Conservation (phyloP, 2,329 filamentous ascomycete species). For the Incumbomyces delicatus region DNA sequence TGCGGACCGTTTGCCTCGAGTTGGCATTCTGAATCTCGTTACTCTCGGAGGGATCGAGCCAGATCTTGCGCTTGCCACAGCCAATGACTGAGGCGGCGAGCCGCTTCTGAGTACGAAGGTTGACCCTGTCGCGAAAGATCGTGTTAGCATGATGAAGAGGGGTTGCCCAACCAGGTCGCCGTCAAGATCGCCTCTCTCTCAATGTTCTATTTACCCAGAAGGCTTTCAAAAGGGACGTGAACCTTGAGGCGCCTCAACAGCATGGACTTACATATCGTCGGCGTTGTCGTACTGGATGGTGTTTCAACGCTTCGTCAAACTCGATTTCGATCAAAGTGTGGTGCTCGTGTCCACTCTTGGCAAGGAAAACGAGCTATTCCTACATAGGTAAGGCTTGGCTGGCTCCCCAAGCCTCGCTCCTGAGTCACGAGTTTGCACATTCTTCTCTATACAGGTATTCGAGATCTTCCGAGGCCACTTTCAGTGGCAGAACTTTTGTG, state of each 20-base stretch:
- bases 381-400: not conserved
- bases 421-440: too few relatives aligned
- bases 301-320: not conserved
- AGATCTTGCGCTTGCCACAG: conserved; percentile 99
- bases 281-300: not conserved
- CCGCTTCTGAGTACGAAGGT: conserved; percentile 99
- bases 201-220: too few relatives aligned
- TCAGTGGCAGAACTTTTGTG: too few relatives aligned
- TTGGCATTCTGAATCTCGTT: conserved; percentile 99
- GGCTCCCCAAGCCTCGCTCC: too few relatives aligned
- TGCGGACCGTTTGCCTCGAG: conserved; percentile 99
- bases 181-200: too few relatives aligned
- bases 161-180: not conserved
- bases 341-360: conserved; percentile 2
- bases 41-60: conserved; percentile 99
- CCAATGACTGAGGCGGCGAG: conserved; percentile 96
- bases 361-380: not conserved
- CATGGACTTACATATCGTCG: conserved; percentile 5
- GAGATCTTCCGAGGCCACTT: too few relatives aligned
- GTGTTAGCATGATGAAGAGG: conserved; percentile 2
- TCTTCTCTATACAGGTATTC: too few relatives aligned
- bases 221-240: too few relatives aligned
- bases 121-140: conserved; percentile 61
- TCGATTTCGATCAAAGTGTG: not conserved
- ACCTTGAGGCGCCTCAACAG: too few relatives aligned